These are phyloP conservation scores for Phytophthora sojae DNA, from an alignment of 352 stramenopile species.

Conservation along the genomic window DNA sequence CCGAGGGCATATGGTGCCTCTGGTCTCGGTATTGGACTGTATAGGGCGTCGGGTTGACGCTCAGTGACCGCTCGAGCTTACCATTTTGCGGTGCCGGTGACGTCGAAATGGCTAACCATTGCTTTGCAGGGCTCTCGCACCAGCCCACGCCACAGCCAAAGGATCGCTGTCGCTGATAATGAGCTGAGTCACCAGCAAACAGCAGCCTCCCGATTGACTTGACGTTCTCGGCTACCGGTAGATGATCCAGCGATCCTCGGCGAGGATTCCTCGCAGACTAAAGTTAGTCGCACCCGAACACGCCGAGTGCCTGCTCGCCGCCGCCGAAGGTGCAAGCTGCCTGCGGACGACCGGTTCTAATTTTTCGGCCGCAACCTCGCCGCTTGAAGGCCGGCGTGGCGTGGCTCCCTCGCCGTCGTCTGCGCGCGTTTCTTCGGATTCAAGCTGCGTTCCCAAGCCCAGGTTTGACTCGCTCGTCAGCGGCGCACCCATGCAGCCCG, in stretches of 20 bases:
- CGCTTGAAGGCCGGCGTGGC: not conserved
- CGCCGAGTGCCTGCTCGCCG: not conserved
- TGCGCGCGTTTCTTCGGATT: constrained; percentile 14
- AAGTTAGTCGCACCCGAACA: constrained; percentile 5
- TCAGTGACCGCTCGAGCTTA: not conserved
- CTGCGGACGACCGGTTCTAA: not conserved
- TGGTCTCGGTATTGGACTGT: too few species aligned
- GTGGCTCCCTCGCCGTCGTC: constrained; percentile 1
- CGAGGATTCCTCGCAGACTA: constrained; percentile 14
- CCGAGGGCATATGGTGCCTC: constrained; percentile 1
- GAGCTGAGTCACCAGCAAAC: not conserved
- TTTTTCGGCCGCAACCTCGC: not conserved
- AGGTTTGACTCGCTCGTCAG: constrained; percentile 13
- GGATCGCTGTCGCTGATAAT: constrained; percentile 3
- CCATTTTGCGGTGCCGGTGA: not conserved
- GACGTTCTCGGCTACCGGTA: not conserved
- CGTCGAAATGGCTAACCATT: not conserved
- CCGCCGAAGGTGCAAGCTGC: not conserved
- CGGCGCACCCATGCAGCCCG: constrained; percentile 2
- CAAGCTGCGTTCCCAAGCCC: not conserved
- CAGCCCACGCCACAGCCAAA: constrained; percentile 4
- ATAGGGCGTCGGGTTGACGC: not conserved
- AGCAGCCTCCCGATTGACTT: not conserved
- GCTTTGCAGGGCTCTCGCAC: not conserved
- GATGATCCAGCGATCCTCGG: constrained; percentile 15